Evolutionary conservation across 805 yeast genomes (phyloP).

Genomic region (Barnettozyma sucrosica): DNA sequence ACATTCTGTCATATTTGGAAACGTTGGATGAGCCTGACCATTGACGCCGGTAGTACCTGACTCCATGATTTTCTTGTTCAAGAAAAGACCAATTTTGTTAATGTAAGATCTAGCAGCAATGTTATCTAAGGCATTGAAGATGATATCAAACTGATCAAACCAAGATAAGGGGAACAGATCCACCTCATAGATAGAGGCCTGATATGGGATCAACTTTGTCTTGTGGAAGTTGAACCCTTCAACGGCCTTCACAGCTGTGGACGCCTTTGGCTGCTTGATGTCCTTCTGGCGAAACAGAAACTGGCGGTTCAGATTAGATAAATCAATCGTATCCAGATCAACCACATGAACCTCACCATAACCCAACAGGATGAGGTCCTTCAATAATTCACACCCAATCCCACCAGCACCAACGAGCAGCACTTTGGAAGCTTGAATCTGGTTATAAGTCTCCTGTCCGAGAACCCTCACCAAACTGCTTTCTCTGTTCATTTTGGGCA

Average conservation of each 20-base stretch:
- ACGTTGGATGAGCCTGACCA: slow-evolving; percentile 92
- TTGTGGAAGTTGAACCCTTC: slow-evolving; percentile 56
- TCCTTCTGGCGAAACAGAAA: slow-evolving; percentile 86
- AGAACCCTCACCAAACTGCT: slow-evolving; percentile 15
- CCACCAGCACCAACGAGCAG: slow-evolving; percentile 95
- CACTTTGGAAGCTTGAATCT: slow-evolving; percentile 41
- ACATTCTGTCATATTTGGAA: slow-evolving; percentile 80
- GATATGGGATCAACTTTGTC: slow-evolving; percentile 68
- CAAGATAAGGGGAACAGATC: slow-evolving; percentile 64
- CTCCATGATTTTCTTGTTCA: slow-evolving; percentile 76
- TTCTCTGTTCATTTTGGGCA: slow-evolving; percentile 14
- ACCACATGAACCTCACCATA: slow-evolving; percentile 85
- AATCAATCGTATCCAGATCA: slow-evolving; percentile 93
- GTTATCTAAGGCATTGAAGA: slow-evolving; percentile 92
- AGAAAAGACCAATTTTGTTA: slow-evolving; percentile 71
- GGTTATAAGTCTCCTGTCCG: slow-evolving; percentile 10
- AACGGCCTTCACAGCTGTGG: slow-evolving; percentile 82
- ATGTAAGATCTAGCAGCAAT: slow-evolving; percentile 89
- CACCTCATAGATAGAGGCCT: slow-evolving; percentile 83
- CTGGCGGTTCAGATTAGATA: slow-evolving; percentile 89
- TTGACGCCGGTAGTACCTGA: slow-evolving; percentile 92
- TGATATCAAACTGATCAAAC: slow-evolving; percentile 69
- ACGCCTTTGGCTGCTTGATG: slow-evolving; percentile 81
- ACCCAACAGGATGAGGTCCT: slow-evolving; percentile 71
- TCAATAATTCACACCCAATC: slow-evolving; percentile 87